Percentiles rank a stretch among this genome's conserved stretches.
Evolutionary conservation across 1,284 basidiomycete species (phyloP).

Genomic region (Cutaneotrichosporon daszewskae): DNA sequence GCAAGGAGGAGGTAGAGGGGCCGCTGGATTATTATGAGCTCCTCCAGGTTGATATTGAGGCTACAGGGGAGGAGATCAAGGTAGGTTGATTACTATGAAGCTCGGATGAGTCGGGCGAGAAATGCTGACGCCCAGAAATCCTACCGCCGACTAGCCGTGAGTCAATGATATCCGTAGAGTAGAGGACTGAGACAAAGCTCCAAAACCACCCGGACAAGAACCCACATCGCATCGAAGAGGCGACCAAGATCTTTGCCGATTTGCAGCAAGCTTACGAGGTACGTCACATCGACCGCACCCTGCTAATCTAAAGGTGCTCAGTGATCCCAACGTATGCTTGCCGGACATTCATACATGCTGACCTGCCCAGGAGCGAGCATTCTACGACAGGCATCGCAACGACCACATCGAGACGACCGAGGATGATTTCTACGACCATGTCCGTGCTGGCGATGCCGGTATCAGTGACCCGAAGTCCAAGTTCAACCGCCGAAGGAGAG

Average conservation of each 20-base stretch:
- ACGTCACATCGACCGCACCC: conserved; percentile 9
- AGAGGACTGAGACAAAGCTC: conserved; percentile 45
- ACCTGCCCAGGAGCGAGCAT: conserved; percentile 77
- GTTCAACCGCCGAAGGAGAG: conserved; percentile 55
- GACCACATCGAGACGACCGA: conserved; percentile 78
- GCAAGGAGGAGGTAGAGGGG: conserved; percentile 15
- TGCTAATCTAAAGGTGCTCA: conserved; percentile 58
- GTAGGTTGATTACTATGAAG: conserved; percentile 48
- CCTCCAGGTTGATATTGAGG: conserved; percentile 69
- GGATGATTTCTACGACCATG: conserved; percentile 77
- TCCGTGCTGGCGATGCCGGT: conserved; percentile 58
- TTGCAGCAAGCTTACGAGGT: conserved; percentile 95
- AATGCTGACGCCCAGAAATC: conserved; percentile 58
- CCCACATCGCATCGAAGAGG: conserved; percentile 69
- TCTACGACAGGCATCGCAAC: conserved; percentile 94
- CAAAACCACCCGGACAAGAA: conserved; percentile 90
- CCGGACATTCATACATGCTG: conserved; percentile 1
- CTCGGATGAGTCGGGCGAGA: no score
- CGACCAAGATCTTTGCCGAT: conserved; percentile 79
- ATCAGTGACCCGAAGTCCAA: conserved; percentile 49
- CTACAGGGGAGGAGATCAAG: conserved; percentile 81
- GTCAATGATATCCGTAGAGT: neutral
- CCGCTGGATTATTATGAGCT: conserved; percentile 69
- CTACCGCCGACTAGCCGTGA: conserved; percentile 67
- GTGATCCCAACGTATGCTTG: conserved; percentile 73